Evolutionary conservation across 371 early-diverging fungal species (phyloP).

Genomic region (Mucor piriformis): DNA sequence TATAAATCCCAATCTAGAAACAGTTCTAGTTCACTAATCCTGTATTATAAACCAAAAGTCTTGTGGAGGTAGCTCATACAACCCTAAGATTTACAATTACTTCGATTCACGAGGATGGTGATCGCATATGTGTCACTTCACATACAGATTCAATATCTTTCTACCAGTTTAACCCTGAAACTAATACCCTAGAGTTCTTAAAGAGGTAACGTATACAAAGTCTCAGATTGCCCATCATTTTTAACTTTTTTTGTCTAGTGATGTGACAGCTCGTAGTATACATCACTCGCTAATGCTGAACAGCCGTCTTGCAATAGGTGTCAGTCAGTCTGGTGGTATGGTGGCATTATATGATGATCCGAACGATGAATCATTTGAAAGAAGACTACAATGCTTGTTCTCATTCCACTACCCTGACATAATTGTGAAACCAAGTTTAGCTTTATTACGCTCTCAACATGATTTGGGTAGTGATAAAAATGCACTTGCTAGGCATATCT

Average conservation of each 20-base stretch:
- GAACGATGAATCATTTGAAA: slow-evolving; percentile 28
- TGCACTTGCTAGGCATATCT: slow-evolving; percentile 5
- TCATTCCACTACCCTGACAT: slow-evolving; percentile 43
- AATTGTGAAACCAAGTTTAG: slow-evolving; percentile 30
- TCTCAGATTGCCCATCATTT: neutral
- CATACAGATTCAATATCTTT: slow-evolving; percentile 41
- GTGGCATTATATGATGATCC: slow-evolving; percentile 35
- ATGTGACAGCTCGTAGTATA: slow-evolving; percentile 30
- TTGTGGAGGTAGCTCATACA: slow-evolving; percentile 33
- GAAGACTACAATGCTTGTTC: slow-evolving; percentile 28
- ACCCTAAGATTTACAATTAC: slow-evolving; percentile 37
- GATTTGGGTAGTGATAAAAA: slow-evolving; percentile 4
- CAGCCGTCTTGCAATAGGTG: slow-evolving; percentile 27
- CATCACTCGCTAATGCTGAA: slow-evolving; percentile 32
- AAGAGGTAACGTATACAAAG: slow-evolving; percentile 32
- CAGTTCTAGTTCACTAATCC: no score
- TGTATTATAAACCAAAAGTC: slow-evolving; percentile 16
- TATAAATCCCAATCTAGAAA: no score
- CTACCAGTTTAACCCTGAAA: slow-evolving; percentile 27
- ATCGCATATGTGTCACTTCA: slow-evolving; percentile 40
- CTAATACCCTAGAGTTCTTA: slow-evolving; percentile 23
- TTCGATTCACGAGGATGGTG: slow-evolving; percentile 32
- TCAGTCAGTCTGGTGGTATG: slow-evolving; percentile 35
- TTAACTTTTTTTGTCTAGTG: slow-evolving; percentile 24
- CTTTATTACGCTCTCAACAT: slow-evolving; percentile 18